Evolutionary conservation across 75 land plant genomes (phyloP), one percentile per base, ranked within the genome.

Genomic region (Adiantum capillusveneris): DNA sequence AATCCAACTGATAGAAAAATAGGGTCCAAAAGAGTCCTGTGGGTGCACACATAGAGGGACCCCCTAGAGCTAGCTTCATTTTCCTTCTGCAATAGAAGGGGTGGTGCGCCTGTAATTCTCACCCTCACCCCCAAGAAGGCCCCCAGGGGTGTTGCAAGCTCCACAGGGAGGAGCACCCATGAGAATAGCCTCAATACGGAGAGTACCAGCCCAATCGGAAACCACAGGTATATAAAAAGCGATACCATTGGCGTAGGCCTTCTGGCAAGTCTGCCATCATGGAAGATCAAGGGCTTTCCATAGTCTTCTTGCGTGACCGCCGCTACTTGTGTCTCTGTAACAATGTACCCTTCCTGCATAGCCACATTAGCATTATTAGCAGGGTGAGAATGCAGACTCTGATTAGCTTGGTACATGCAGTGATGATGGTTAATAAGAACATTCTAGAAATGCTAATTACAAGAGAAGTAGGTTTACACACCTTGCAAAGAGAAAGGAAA

Each of bases 341-440:
- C 83, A 56, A 76, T 39, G 73, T 76, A 81, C 0, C 58, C 76
- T 55, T 81, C 77, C 81, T 69, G 81, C 37, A 59, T 24, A 29
- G 27, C 22, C 25, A 9, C 27, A 68, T 48, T 44, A 34, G 18
- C 16, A 51, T n/a, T n/a, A n/a, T n/a, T n/a, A n/a, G 37, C 37
- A 34, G 9, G 37, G 37, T 3, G 24, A 24, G 11, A 60, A 51
- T 14, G 14, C n/a, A 20, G 49, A 46, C 2, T 13, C 7, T 39
- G 13, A 7, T 13, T 9, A 9, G 13, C 13, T 9, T 39, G 12
- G 42, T 39, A 39, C 42, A 9, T 9, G 42, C 13, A 7, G 13
- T 7, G 13, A 39, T 39, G 42, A 39, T 39, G 42, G 13, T 13
- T 39, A 39, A 39, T 39, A 9, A 39, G 42, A 9, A 13, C 7